phyloP scores from a whole-genome alignment of 2,329 filamentous ascomycete species.

The Colletotrichum cordylinicola region DNA sequence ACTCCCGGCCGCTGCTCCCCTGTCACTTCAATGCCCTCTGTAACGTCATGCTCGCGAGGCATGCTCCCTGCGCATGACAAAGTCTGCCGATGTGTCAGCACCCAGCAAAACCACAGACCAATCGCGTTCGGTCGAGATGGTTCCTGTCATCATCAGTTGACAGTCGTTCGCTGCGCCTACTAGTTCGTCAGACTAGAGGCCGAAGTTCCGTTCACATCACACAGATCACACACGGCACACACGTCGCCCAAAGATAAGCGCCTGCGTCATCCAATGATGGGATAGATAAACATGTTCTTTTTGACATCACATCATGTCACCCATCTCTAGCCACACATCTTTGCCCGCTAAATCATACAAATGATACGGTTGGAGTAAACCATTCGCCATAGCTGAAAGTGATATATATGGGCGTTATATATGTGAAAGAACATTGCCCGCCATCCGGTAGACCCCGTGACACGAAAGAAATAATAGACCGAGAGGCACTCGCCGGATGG shows the following conservation, averaged over 20 bases:
- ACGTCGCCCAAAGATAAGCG: neutral
- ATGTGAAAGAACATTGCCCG: conserved; percentile 15
- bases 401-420: conserved; percentile 15
- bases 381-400: conserved; percentile 1
- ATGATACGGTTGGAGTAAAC: neutral
- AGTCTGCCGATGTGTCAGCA: neutral
- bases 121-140: neutral
- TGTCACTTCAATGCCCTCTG: neutral
- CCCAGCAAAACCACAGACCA: neutral
- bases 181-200: neutral
- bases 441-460: neutral
- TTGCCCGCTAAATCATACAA: neutral
- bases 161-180: neutral
- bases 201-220: neutral
- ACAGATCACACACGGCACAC: neutral
- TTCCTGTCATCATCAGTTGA: neutral
- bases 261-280: neutral
- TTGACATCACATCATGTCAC: neutral
- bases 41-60: neutral
- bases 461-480: neutral
- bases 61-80: neutral
- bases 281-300: neutral
- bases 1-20: neutral
- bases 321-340: neutral
- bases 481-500: neutral